Evolutionary conservation across 805 yeast species (phyloP), one percentile per base, ranked within the genome.

Genomic region (Lipomyces mesembrius): DNA sequence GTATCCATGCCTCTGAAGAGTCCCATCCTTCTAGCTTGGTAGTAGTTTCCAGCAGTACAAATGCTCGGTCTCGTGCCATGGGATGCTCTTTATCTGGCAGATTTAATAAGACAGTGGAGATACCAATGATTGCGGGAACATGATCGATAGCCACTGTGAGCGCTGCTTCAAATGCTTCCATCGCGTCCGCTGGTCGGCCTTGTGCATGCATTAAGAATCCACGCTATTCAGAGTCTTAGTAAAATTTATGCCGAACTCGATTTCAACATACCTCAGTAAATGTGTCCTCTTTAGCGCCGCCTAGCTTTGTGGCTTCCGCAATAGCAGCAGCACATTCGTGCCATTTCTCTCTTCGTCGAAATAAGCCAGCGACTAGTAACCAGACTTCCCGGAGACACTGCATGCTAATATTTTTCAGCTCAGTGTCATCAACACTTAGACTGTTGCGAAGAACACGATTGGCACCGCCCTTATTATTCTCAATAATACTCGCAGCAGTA

Each of bases 31-130:
- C 59, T 32, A 61, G 57, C n/a, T 32, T 53, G 3, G 71, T 67
- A 27, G 62, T 53, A n/a, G 60, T 59, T 62, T 66, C 67, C n/a
- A 68, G 67, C 29, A 68, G 54, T 29, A 66, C 70, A 25, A 35
- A 37, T 27, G 71, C 71, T 17, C 71, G 69, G 34, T 68, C 71
- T 22, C 71, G 69, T 1, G 71, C 71, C 64, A 63, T 61, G 20
- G 71, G 71, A 64, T 68, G 71, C 59, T 68, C 70, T 8, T 52
- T 29, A 1, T 35, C 62, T 12, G 64, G 64, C 17, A 60, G 57
- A 20, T 49, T 51, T 34, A 65, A 57, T 22, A 68, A 56, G 8
- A 60, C 55, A 12, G 39, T 39, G 5, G 64, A 52, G 43, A 66
- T 62, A 17, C 71, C 71, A 22, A 68, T 58, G 34, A 66, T 63